Conservation (phyloP, 139 green algal species). For the Closterium sp. region DNA sequence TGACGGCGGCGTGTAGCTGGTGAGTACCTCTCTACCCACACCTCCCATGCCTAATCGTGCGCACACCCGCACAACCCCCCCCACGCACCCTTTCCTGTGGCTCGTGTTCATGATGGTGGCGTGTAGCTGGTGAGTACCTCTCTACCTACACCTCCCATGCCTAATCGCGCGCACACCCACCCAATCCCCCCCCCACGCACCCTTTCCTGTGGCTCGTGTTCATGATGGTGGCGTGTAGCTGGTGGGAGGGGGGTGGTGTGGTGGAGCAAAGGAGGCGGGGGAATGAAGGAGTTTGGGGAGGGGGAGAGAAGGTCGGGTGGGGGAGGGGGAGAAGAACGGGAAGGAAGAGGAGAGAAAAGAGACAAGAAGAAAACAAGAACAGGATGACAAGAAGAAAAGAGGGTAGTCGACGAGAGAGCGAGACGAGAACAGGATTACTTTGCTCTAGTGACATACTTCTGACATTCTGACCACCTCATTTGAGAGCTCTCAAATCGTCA, state of each 20-base stretch:
- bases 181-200: neutral
- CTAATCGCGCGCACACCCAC: too few species aligned
- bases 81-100: neutral
- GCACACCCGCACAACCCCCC: neutral
- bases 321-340: neutral
- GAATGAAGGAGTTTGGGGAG: neutral
- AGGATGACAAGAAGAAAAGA: neutral
- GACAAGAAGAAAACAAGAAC: neutral
- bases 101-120: constrained; percentile 8
- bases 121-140: neutral
- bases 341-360: neutral
- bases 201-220: constrained; percentile 41
- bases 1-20: too few species aligned
- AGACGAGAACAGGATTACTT: too few species aligned
- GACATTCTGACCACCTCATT: too few species aligned
- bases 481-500: too few species aligned
- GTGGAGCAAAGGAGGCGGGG: neutral
- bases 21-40: too few species aligned
- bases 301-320: neutral
- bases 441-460: too few species aligned
- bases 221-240: constrained; percentile 45
- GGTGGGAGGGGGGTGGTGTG: neutral
- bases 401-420: neutral
- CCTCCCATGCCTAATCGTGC: neutral
- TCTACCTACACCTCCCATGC: too few species aligned